Conservation (phyloP, 2,329 filamentous ascomycete species). For the Waltergamsia citrina region DNA sequence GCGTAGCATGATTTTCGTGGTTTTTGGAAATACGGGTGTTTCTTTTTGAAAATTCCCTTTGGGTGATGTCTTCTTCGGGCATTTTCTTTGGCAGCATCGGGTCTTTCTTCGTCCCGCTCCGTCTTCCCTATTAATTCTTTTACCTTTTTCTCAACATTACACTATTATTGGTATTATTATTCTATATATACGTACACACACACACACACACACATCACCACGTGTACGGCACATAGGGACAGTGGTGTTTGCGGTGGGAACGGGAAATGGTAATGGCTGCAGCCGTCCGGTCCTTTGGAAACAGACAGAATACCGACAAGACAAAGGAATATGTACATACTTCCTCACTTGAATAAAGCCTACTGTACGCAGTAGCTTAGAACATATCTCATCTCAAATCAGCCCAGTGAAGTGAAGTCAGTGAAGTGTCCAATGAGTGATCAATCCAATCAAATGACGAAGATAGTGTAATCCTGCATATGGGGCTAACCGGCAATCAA, state of each 20-base stretch:
- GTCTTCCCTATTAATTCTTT: neutral
- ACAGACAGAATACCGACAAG: no score
- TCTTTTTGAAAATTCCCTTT: no score
- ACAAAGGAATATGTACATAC: neutral
- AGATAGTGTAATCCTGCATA: no score
- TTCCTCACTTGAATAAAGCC: neutral
- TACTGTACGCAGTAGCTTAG: no score
- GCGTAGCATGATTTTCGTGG: neutral
- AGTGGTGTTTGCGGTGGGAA: neutral
- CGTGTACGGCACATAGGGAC: no score
- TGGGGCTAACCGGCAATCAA: no score
- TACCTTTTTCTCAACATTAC: neutral
- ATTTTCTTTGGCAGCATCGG: slow-evolving; percentile 1
- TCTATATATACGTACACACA: slow-evolving; percentile 1
- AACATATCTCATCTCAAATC: no score
- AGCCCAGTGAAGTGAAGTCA: no score
- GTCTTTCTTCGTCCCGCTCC: neutral
- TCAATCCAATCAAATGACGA: no score
- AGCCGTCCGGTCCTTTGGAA: neutral
- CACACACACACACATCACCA: neutral
- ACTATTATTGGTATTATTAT: neutral
- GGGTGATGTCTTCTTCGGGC: neutral
- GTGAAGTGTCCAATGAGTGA: no score
- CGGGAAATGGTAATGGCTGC: slow-evolving; percentile 1
- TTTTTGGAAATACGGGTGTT: no score